Percentiles rank a stretch among this genome's conserved stretches.
Evolutionary conservation across 164 flowering plant genomes (phyloP).

Genomic region (Berberis vulgaris): DNA sequence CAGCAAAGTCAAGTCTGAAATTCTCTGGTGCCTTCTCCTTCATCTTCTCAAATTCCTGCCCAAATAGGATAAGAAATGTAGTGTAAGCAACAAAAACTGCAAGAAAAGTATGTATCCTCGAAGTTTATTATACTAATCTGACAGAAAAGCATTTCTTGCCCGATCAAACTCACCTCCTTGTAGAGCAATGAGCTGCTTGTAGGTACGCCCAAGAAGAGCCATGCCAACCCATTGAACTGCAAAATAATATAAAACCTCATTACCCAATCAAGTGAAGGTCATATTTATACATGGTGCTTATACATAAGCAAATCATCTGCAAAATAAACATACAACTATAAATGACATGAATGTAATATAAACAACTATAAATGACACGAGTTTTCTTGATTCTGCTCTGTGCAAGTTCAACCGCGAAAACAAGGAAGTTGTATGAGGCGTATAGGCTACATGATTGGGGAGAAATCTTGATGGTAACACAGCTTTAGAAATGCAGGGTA

Average conservation of each 20-base stretch:
- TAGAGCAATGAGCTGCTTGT: constrained; percentile 93
- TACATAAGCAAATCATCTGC: too few relatives aligned
- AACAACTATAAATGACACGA: too few relatives aligned
- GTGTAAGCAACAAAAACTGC: background rate
- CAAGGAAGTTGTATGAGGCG: too few relatives aligned
- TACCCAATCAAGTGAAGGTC: background rate
- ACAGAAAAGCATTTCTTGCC: background rate
- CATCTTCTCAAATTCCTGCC: constrained; percentile 96
- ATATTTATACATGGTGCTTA: too few relatives aligned
- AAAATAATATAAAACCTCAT: constrained; percentile 3
- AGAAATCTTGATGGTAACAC: too few relatives aligned
- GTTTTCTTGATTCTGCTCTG: too few relatives aligned
- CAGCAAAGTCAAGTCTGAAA: constrained; percentile 86
- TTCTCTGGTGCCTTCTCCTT: constrained; percentile 81
- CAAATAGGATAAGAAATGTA: background rate
- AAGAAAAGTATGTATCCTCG: background rate
- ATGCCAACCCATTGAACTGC: constrained; percentile 95
- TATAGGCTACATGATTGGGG: too few relatives aligned
- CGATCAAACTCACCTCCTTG: constrained; percentile 60
- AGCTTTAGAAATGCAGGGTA: too few relatives aligned
- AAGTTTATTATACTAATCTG: background rate
- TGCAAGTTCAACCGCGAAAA: too few relatives aligned
- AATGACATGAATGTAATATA: too few relatives aligned
- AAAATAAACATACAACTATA: too few relatives aligned
- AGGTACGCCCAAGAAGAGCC: constrained; percentile 99